A percentile compares a stretch with the other conserved stretches of the same genome.
Conservation (phyloP, 1,139 yeast species). For the Geotrichum restrictum region DNA sequence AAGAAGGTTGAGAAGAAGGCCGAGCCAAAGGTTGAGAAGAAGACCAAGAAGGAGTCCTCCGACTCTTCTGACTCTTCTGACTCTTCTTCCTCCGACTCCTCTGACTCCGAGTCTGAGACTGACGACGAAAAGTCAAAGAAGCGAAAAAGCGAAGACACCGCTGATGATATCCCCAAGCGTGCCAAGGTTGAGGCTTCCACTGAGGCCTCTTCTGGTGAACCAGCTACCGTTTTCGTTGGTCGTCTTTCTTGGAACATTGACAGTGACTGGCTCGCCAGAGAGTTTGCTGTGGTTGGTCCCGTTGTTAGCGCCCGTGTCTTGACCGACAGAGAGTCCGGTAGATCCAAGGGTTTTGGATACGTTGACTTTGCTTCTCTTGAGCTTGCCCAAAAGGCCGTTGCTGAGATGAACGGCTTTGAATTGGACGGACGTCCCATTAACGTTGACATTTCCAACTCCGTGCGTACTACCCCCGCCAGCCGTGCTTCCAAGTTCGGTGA, state of each 20-base stretch:
- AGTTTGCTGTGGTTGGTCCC: slow-evolving; percentile 80
- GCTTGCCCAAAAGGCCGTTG: slow-evolving; percentile 83
- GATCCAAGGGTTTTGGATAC: slow-evolving; percentile 96
- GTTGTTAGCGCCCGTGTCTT: slow-evolving; percentile 87
- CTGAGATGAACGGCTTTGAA: slow-evolving; percentile 84
- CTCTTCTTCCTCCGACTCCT: slow-evolving; percentile 25
- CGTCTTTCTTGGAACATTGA: slow-evolving; percentile 96
- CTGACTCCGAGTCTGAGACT: slow-evolving; percentile 29
- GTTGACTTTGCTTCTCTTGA: slow-evolving; percentile 81
- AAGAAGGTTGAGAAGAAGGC: not conserved
- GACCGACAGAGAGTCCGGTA: slow-evolving; percentile 86
- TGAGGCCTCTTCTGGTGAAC: slow-evolving; percentile 24
- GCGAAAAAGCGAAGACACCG: slow-evolving; percentile 30
- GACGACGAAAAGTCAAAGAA: slow-evolving; percentile 29
- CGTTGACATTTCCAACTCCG: slow-evolving; percentile 84
- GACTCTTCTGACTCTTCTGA: slow-evolving; percentile 1
- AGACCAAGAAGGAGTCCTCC: slow-evolving; percentile 26
- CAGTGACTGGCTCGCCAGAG: slow-evolving; percentile 86
- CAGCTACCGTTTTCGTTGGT: slow-evolving; percentile 87
- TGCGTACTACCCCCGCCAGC: slow-evolving; percentile 32
- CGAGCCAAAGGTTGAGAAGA: slow-evolving; percentile 26
- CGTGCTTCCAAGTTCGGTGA: slow-evolving; percentile 19
- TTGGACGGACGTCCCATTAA: slow-evolving; percentile 96
- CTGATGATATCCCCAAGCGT: slow-evolving; percentile 41
- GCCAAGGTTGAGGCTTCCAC: slow-evolving; percentile 41